A percentile compares a stretch with the other conserved stretches of the same genome.
These are phyloP conservation scores for Malus hybrid DNA, from an alignment of 331 rosid species.

Conservation along the genomic window DNA sequence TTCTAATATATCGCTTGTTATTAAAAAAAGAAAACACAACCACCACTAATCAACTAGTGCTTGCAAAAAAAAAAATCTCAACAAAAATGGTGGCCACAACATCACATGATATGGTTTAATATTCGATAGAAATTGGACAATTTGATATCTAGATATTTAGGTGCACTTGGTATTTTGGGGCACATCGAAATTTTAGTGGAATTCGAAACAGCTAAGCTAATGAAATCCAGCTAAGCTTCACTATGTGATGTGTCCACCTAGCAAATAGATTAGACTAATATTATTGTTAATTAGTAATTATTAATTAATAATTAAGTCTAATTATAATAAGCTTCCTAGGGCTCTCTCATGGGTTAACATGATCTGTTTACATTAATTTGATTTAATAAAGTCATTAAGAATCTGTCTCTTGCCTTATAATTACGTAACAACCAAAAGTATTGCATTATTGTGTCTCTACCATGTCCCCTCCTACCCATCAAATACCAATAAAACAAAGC, in stretches of 20 bases:
- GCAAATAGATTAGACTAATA: not conserved
- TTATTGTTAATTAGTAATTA: not conserved
- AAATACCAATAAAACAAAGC: not conserved
- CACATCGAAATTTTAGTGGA: not conserved
- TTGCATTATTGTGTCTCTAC: conserved; percentile 26
- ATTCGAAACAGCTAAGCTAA: conserved; percentile 25
- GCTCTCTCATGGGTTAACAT: conserved; percentile 1
- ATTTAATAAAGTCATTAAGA: not conserved
- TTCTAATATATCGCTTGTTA: too few species aligned
- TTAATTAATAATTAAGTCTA: not conserved
- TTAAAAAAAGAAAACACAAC: too few species aligned
- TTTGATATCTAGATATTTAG: too few species aligned
- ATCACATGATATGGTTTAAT: too few species aligned
- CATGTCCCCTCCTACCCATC: conserved; percentile 7
- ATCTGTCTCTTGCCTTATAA: conserved; percentile 13
- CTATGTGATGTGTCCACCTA: not conserved
- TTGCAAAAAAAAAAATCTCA: too few species aligned
- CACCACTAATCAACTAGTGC: too few species aligned
- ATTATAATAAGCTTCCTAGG: not conserved
- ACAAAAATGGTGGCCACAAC: too few species aligned
- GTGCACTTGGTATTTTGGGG: not conserved
- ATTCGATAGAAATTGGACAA: too few species aligned
- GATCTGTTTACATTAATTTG: conserved; percentile 3
- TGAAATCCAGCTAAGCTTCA: conserved; percentile 26
- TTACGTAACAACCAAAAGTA: conserved; percentile 25